Conservation (phyloP, 371 early-diverging fungal species). For the Umbelopsis sp. region DNA sequence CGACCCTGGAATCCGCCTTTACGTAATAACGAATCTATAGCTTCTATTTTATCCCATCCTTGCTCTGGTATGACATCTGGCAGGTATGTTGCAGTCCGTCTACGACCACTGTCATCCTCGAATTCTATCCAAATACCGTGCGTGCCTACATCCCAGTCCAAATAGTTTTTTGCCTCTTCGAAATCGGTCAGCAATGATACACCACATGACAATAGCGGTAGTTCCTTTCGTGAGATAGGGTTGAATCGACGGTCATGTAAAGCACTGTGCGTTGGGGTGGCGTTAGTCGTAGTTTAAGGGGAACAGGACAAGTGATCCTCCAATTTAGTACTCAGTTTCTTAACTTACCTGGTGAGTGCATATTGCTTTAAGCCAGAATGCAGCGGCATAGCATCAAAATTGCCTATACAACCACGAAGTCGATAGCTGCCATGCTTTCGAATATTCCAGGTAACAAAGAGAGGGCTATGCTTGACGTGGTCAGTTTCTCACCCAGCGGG, state of each 20-base stretch:
- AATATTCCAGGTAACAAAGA: conserved; percentile 88
- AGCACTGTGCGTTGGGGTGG: conserved; percentile 55
- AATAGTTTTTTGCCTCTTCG: conserved; percentile 70
- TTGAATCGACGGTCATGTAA: conserved; percentile 81
- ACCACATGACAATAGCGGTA: conserved; percentile 67
- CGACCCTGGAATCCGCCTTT: conserved; percentile 80
- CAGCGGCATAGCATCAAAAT: conserved; percentile 77
- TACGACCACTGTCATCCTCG: conserved; percentile 48
- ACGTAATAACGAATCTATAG: conserved; percentile 81
- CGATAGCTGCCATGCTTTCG: conserved; percentile 41
- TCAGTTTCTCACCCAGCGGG: too few species aligned
- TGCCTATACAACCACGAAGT: conserved; percentile 95
- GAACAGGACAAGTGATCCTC: background rate
- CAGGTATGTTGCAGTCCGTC: conserved; percentile 83
- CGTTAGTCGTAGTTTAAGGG: conserved; percentile 4
- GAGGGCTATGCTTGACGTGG: conserved; percentile 53
- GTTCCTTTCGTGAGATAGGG: conserved; percentile 73
- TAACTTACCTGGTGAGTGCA: conserved; percentile 75
- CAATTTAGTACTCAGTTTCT: background rate
- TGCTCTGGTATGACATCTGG: conserved; percentile 80
- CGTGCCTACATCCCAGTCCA: conserved; percentile 90
- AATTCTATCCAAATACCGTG: conserved; percentile 96
- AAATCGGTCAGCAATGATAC: conserved; percentile 89
- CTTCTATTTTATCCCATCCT: conserved; percentile 85
- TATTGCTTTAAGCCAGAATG: conserved; percentile 78